A percentile compares a stretch with the other conserved stretches of the same genome.
Conservation (phyloP, 2,329 filamentous ascomycete genomes). For the Alternaria longipes region DNA sequence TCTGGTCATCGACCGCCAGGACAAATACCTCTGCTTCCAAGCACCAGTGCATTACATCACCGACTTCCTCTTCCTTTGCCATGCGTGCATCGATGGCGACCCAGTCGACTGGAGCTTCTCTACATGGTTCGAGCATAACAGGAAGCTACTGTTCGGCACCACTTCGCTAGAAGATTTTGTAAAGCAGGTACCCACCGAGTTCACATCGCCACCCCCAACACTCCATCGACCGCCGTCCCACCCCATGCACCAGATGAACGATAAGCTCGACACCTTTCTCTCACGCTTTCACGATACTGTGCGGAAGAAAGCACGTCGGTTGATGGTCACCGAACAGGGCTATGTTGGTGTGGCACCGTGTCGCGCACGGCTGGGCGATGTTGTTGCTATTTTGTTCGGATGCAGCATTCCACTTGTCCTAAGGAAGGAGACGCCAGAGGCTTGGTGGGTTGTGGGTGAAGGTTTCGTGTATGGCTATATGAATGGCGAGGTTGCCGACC, state of each 20-base stretch:
- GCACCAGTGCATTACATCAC: slow-evolving; percentile 36
- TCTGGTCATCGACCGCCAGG: slow-evolving; percentile 40
- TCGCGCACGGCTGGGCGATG: slow-evolving; percentile 38
- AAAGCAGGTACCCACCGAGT: slow-evolving; percentile 9
- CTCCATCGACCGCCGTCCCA: slow-evolving; percentile 26
- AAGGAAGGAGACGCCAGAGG: slow-evolving; percentile 24
- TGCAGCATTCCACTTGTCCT: slow-evolving; percentile 51
- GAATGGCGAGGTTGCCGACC: slow-evolving; percentile 35
- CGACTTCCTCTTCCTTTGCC: slow-evolving; percentile 40
- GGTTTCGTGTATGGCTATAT: slow-evolving; percentile 41
- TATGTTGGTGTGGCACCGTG: slow-evolving; percentile 39
- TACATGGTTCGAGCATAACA: slow-evolving; percentile 41
- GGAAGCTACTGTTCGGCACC: slow-evolving; percentile 24
- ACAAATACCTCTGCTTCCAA: slow-evolving; percentile 43
- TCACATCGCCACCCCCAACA: slow-evolving; percentile 12
- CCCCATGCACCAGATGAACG: slow-evolving; percentile 24
- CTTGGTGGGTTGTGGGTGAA: slow-evolving; percentile 42
- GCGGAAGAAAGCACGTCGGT: slow-evolving; percentile 40
- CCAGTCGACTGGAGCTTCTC: slow-evolving; percentile 38
- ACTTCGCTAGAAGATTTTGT: slow-evolving; percentile 29
- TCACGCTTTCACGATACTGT: slow-evolving; percentile 43
- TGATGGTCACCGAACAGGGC: slow-evolving; percentile 39
- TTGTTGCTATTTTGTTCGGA: slow-evolving; percentile 44
- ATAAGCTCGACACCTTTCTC: slow-evolving; percentile 36
- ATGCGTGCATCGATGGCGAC: slow-evolving; percentile 29